Base-by-base conservation (phyloP, 2,329 filamentous ascomycete species). In the Chaetomium sp. region DNA sequence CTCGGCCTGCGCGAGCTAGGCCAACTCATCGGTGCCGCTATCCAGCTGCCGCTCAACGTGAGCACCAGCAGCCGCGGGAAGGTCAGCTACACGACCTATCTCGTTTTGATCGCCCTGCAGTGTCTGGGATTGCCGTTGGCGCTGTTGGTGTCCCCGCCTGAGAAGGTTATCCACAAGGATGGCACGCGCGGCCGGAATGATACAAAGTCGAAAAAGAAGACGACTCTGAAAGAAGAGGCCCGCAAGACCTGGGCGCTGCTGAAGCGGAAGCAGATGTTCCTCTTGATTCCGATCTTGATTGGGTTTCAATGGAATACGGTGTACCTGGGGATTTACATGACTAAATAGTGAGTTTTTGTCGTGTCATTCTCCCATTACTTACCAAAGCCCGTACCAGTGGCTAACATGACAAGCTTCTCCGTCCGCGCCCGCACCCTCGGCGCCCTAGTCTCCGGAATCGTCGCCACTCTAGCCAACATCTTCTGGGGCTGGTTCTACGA, bases 401-500 rank as follows among this genome's bases (percentile, higher is more conserved):
- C 44, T 47, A 14, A 47, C 44, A 10, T 19, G 1, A 7, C 1
- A 9, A 51, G 53, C 66, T 79, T 79, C 60, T 77, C 75, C 3
- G 77, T 79, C 2, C 72, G 77, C 2, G 67, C 76, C 0, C 68
- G 77, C 3, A 73, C 76, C 1, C 67, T 80, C 2, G 73, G 72
- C 0, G 71, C 75, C 0, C 60, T 79, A 43, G 70, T 70, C 0
- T 76, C 76, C 0, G 75, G 76, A 5, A 65, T 79, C 32, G 74
- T 69, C 1, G 76, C 76, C 0, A 72, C 74, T 0, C 64, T 66
- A 12, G 74, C 75, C 35, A 77, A 78, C 55, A 67, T 77, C 10
- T 71, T 77, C 49, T 78, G 74, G 74, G 76, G 76, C 1, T 77
- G 73, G 72, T 74, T 78, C 60, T 76, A 72, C 63, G 77, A 79